Evolutionary conservation across 1,139 yeast genomes (phyloP), one percentile per base, ranked within the genome.

Genomic region (Kodamaea anthophila): DNA sequence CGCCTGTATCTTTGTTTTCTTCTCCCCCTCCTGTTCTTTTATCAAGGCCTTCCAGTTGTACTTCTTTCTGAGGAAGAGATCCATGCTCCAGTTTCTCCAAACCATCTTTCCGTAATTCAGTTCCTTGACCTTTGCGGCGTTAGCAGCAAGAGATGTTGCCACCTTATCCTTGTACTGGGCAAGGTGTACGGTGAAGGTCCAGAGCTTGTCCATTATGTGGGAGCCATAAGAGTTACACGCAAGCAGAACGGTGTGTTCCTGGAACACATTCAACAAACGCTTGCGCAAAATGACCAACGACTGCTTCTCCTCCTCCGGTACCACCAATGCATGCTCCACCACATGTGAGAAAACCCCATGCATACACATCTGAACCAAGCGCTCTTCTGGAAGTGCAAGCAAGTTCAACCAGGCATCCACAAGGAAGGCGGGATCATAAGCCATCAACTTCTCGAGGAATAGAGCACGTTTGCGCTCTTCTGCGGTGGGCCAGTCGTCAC

Each of bases 21-120:
- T 46, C 16, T 35, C 43, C n/a, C 41, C 48, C 49, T 84, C 94
- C 46, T 79, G 83, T 30, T 77, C 77, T 48, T 82, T 86, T 19
- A 84, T 73, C 21, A 74, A 46, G 26, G 70, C 63, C 58, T 82
- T 84, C 96, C 96, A 87, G 47, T 86, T 95, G 48, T 66, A 74
- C 51, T 81, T 76, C 55, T 79, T 79, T 51, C 96, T 70, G 9
- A 64, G 53, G 47, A 77, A 85, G 43, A 77, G 58, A 49, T 86
- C 96, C 79, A 87, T 72, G 18, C 72, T 59, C 97, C 97, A 91
- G 53, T 88, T 91, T 49, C 83, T 84, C 97, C 97, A 91, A 2
- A 91, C 97, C 43, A 78, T 70, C 50, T 82, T 75, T 26, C 98
- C 98, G 48, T 91, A 91, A 14, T 66, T 72, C 50, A 94, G 82